Evolutionary conservation across 768 basidiomycete species (phyloP), one percentile per base, ranked within the genome.

Genomic region (Rhodosporidiobolus odoratus): DNA sequence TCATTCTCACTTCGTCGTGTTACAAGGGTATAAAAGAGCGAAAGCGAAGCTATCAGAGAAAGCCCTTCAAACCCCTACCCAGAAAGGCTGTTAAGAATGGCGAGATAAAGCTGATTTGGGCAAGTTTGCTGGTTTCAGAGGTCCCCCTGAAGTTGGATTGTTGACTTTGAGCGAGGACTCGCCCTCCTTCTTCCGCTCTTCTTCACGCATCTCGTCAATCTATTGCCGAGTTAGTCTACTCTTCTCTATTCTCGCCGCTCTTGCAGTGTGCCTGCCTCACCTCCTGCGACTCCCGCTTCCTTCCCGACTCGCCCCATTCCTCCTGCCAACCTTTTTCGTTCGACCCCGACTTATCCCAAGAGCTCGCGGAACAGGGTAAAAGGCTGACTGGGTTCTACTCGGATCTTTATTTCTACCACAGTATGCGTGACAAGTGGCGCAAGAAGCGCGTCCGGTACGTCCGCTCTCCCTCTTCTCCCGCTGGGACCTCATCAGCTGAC

Each of bases 361-460:
- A 7, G 27, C 5, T 25, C 4, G 52, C 7, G 6, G 27, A 15
- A n/a, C 35, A 25, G 37, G 54, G 10, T 19, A 19, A 23, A 2
- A 10, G 37, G 25, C 57, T 40, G 37, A 58, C 37, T 58, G 50
- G 21, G 10, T 13, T 9, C 19, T 58, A 23, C 27, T 35, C 16
- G 30, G 30, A 23, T 43, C n/a, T 17, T 23, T n/a, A 13, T 30
- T 8, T 16, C 30, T 17, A 21, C 7, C 62, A 60, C 66, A 64
- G 71, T 66, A 74, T 69, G 73, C 73, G 73, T 74, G 73, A 74
- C 54, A 74, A 74, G 73, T 74, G 73, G 73, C 68, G 69, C 68
- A 74, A 74, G 73, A 74, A 74, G 73, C 73, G 73, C 66, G 68
- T 69, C 17, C 38, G 62, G 52, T 50, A 32, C 27, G 25, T 32